These are phyloP conservation scores for Thielaviopsis populi DNA, from an alignment of 2,329 filamentous ascomycete genomes.

Conservation along the genomic window DNA sequence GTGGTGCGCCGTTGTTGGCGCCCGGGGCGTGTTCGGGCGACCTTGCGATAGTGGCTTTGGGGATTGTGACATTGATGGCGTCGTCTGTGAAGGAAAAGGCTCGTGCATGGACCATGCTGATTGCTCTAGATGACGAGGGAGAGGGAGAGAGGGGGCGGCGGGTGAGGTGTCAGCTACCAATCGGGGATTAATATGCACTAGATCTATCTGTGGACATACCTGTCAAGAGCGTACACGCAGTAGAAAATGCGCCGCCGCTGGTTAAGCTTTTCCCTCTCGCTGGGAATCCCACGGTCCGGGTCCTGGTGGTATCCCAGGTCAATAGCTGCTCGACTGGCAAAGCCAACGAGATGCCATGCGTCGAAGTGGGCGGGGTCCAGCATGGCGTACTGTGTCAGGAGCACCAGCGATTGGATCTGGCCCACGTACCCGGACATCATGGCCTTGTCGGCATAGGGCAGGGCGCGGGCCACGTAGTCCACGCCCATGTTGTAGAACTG, in stretches of 20 bases:
- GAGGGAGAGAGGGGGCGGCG: too few species aligned
- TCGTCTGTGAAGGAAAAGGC: slow-evolving; percentile 92
- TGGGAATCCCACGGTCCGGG: slow-evolving; percentile 53
- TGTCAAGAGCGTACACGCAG: slow-evolving; percentile 77
- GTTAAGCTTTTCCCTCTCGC: slow-evolving; percentile 56
- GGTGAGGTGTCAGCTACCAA: too few species aligned
- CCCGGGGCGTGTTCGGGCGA: background rate
- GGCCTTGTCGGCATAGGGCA: slow-evolving; percentile 67
- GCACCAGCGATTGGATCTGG: slow-evolving; percentile 73
- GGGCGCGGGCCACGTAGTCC: slow-evolving; percentile 44
- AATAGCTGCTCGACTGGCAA: slow-evolving; percentile 71
- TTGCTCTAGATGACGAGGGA: slow-evolving; percentile 49
- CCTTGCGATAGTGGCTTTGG: slow-evolving; percentile 32
- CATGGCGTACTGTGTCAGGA: slow-evolving; percentile 80
- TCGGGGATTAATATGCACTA: too few species aligned
- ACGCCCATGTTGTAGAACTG: slow-evolving; percentile 44
- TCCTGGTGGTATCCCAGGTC: slow-evolving; percentile 92
- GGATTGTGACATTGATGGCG: slow-evolving; percentile 66
- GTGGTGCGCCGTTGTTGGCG: slow-evolving; percentile 28
- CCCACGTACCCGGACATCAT: slow-evolving; percentile 70
- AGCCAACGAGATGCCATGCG: slow-evolving; percentile 84
- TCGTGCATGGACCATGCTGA: slow-evolving; percentile 74
- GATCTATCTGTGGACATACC: slow-evolving; percentile 34
- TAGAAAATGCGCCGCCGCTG: slow-evolving; percentile 74
- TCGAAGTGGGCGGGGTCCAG: slow-evolving; percentile 84